phyloP scores from a whole-genome alignment of 768 basidiomycete species.

The Termitomyces sp. region DNA sequence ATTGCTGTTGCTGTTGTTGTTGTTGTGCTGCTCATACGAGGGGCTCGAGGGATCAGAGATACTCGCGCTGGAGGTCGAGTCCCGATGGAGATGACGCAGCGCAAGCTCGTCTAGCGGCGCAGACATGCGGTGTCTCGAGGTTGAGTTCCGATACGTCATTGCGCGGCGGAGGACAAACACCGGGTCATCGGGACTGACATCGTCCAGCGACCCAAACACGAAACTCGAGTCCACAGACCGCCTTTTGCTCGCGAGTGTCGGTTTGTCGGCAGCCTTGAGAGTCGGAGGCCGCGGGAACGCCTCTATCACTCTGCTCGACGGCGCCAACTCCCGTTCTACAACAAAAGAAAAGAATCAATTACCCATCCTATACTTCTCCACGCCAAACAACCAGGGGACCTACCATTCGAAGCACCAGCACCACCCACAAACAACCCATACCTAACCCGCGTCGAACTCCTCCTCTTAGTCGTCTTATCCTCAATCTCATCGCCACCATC shows the following conservation, averaged over 20 bases:
- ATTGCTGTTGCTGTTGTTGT: too few species aligned
- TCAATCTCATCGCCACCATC: constrained; percentile 98
- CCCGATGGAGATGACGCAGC: constrained; percentile 64
- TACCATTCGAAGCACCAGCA: constrained; percentile 55
- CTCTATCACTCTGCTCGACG: constrained; percentile 82
- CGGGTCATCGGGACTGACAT: constrained; percentile 80
- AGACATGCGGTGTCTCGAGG: constrained; percentile 65
- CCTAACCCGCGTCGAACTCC: constrained; percentile 72
- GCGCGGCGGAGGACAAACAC: constrained; percentile 87
- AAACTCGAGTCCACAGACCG: constrained; percentile 82
- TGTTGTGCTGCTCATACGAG: constrained; percentile 20
- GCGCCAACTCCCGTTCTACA: constrained; percentile 71
- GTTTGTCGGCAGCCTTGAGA: constrained; percentile 59
- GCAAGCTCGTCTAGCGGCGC: constrained; percentile 83
- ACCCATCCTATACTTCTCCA: constrained; percentile 1
- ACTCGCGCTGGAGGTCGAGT: constrained; percentile 56
- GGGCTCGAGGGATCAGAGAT: constrained; percentile 37
- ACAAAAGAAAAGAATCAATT: background rate
- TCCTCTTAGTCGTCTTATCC: constrained; percentile 80
- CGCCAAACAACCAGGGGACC: constrained; percentile 16
- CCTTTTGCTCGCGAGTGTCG: constrained; percentile 62
- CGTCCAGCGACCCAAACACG: constrained; percentile 64
- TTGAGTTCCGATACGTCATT: constrained; percentile 63
- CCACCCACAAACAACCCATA: constrained; percentile 70
- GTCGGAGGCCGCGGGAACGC: constrained; percentile 73